Evolutionary conservation across 2,329 filamentous ascomycete genomes (phyloP).

Genomic region (Colletotrichum trifolii): DNA sequence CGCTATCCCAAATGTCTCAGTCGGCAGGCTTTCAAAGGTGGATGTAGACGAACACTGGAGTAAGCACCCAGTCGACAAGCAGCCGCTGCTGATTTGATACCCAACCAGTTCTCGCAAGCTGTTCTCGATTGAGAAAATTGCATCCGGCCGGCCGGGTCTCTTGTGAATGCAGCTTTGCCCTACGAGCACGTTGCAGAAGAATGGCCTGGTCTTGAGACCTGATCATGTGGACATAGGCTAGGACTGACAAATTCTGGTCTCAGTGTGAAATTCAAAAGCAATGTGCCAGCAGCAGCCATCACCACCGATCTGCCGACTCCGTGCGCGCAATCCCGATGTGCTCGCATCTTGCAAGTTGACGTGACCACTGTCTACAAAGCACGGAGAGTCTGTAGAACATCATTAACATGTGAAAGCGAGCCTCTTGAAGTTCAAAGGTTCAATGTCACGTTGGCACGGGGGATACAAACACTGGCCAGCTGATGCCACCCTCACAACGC

Average conservation of each 20-base stretch:
- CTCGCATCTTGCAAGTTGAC: conserved; percentile 3
- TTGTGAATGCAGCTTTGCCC: background rate
- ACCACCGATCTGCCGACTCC: background rate
- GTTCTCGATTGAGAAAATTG: conserved; percentile 6
- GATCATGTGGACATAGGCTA: too few species aligned
- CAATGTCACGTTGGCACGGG: background rate
- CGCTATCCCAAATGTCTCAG: too few species aligned
- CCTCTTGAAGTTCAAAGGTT: background rate
- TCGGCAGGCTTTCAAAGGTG: too few species aligned
- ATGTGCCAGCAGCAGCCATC: conserved; percentile 7
- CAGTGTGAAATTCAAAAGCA: conserved; percentile 12
- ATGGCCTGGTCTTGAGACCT: too few species aligned
- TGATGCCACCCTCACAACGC: conserved; percentile 8
- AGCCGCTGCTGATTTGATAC: background rate
- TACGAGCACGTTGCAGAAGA: background rate
- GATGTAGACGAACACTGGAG: background rate
- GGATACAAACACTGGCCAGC: conserved; percentile 2
- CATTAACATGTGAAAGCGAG: too few species aligned
- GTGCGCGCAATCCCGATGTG: conserved; percentile 1
- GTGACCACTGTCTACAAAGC: background rate
- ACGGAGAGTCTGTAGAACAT: too few species aligned
- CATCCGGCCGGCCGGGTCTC: background rate
- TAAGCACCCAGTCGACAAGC: background rate
- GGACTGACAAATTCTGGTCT: conserved; percentile 6
- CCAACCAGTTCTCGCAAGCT: conserved; percentile 5